These are phyloP conservation scores for Botrytis fragariae DNA, from an alignment of 2,329 filamentous ascomycete species.

Conservation along the genomic window DNA sequence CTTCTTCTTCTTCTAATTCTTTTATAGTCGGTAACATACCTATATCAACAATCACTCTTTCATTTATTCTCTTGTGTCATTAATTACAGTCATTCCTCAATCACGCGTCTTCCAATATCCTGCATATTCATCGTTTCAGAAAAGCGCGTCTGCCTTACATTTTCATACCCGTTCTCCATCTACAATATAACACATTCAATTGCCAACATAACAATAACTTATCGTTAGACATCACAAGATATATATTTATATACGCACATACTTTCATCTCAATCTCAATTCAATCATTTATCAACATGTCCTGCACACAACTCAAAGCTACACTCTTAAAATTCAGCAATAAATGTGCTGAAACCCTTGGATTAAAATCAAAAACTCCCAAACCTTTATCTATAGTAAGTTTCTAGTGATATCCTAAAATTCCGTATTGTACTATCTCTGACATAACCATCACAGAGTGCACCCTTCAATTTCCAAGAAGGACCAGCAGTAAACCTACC, in stretches of 20 bases:
- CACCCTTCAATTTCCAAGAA: conserved; percentile 57
- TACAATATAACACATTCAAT: background rate
- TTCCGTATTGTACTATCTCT: conserved; percentile 23
- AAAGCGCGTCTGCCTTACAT: conserved; percentile 15
- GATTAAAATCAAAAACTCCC: conserved; percentile 25
- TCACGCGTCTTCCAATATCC: conserved; percentile 24
- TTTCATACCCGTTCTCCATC: background rate
- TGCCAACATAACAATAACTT: background rate
- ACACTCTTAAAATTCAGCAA: conserved; percentile 22
- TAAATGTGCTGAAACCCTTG: conserved; percentile 26
- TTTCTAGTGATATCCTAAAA: background rate
- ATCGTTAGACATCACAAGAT: background rate
- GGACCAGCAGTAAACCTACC: conserved; percentile 51
- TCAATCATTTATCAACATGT: conserved; percentile 18
- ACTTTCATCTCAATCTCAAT: conserved; percentile 2
- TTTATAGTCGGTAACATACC: background rate
- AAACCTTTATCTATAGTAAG: conserved; percentile 28
- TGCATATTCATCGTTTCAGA: conserved; percentile 13
- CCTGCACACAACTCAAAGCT: conserved; percentile 23
- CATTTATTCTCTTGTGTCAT: background rate
- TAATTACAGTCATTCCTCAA: conserved; percentile 21
- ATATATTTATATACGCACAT: conserved; percentile 14
- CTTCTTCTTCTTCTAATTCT: conserved; percentile 24
- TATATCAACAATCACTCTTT: background rate
- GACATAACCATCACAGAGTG: conserved; percentile 46